These are phyloP conservation scores for Pseudogymnoascus sp. DNA, from an alignment of 2,329 filamentous ascomycete species.

Conservation along the genomic window DNA sequence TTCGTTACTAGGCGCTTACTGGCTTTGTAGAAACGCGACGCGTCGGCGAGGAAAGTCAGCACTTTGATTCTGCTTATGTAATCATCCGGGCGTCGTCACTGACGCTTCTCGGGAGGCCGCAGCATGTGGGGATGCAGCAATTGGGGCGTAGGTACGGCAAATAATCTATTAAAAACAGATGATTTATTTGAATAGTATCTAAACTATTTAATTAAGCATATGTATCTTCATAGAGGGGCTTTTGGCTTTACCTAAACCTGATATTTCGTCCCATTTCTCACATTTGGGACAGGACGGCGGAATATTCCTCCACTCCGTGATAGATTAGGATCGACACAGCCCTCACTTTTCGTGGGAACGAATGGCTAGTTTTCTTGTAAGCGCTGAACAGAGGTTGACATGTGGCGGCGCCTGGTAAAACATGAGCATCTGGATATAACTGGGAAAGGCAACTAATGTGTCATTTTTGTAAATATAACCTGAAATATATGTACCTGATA, in stretches of 20 bases:
- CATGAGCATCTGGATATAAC: background rate
- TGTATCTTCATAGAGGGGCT: background rate
- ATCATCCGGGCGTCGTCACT: background rate
- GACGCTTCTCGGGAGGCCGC: background rate
- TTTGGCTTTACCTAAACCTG: background rate
- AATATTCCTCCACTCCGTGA: background rate
- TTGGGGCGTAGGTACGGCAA: background rate
- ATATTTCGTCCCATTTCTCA: background rate
- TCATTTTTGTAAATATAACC: background rate
- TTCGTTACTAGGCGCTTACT: background rate
- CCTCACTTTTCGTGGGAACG: background rate
- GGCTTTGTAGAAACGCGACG: background rate
- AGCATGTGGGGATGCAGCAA: background rate
- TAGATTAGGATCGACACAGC: background rate
- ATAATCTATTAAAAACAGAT: background rate
- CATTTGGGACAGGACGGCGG: background rate
- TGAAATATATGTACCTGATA: background rate
- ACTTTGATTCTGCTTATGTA: background rate
- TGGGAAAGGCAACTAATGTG: background rate
- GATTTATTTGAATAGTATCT: background rate
- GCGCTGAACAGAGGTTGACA: background rate
- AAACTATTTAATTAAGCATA: background rate
- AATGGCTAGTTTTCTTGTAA: background rate
- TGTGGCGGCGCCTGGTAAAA: background rate
- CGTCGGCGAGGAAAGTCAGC: background rate